phyloP scores from a whole-genome alignment of 495 filamentous ascomycete species.

The Baudoinia panamericana region DNA sequence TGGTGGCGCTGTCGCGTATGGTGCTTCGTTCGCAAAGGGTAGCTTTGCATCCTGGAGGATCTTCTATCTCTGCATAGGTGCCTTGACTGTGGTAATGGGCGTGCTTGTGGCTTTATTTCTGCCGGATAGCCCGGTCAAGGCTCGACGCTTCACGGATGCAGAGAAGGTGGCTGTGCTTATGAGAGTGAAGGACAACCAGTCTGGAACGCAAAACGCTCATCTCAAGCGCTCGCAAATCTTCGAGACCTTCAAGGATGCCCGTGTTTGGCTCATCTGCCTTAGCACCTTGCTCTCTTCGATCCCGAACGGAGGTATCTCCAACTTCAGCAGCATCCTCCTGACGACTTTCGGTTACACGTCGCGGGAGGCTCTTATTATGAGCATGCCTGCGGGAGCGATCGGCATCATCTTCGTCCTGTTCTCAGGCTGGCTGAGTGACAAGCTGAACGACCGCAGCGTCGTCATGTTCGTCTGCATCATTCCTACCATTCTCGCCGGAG shows the following conservation, averaged over 20 bases:
- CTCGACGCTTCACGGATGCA: conserved; percentile 25
- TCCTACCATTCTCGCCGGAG: conserved; percentile 28
- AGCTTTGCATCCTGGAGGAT: conserved; percentile 44
- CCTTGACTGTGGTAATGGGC: conserved; percentile 32
- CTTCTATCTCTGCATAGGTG: conserved; percentile 37
- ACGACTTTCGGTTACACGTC: conserved; percentile 24
- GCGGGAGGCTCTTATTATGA: conserved; percentile 25
- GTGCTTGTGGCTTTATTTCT: conserved; percentile 33
- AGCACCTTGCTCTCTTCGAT: conserved; percentile 55
- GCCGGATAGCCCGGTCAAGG: conserved; percentile 27
- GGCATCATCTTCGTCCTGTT: conserved; percentile 19
- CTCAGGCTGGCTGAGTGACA: conserved; percentile 25
- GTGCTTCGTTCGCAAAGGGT: conserved; percentile 27
- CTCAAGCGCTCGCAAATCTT: conserved; percentile 16
- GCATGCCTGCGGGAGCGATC: conserved; percentile 24
- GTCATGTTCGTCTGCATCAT: conserved; percentile 27
- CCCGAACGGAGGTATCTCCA: conserved; percentile 19
- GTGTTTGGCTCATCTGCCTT: conserved; percentile 36
- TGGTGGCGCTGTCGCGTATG: conserved; percentile 22
- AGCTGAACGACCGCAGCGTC: conserved; percentile 24
- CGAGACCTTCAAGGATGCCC: conserved; percentile 40
- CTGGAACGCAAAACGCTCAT: conserved; percentile 17
- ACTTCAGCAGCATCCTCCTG: conserved; percentile 19
- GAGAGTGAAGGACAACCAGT: conserved; percentile 19
- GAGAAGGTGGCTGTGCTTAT: conserved; percentile 23